phyloP scores from a whole-genome alignment of 164 flowering plant species.

The Tetracentron sinense region DNA sequence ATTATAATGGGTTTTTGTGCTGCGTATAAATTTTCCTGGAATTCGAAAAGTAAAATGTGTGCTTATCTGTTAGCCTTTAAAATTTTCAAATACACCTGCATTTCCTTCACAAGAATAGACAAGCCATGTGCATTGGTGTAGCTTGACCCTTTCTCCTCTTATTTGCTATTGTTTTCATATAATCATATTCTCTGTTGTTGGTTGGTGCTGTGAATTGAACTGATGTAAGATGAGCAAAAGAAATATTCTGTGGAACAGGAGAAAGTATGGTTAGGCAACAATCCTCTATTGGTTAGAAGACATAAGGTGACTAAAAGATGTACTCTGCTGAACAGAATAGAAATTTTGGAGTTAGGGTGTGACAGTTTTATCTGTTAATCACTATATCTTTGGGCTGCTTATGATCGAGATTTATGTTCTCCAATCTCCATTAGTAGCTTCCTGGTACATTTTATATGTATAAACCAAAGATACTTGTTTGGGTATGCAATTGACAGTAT shows the following conservation, averaged over 20 bases:
- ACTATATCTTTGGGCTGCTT: neutral
- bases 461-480: too few relatives aligned
- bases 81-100: neutral
- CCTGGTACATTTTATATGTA: too few relatives aligned
- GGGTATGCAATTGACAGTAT: too few relatives aligned
- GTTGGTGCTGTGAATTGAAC: neutral
- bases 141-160: neutral
- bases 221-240: neutral
- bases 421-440: neutral
- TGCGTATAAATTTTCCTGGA: too few relatives aligned
- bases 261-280: too few relatives aligned
- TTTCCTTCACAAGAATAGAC: neutral
- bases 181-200: neutral
- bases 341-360: neutral
- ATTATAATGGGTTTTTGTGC: neutral
- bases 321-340: neutral
- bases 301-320: neutral
- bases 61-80: neutral
- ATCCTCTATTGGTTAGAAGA: too few relatives aligned
- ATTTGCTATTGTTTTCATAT: neutral
- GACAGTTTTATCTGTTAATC: neutral
- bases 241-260: too few relatives aligned
- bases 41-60: too few relatives aligned
- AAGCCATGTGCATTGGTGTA: neutral
- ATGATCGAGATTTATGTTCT: neutral